Percentiles rank a stretch among this genome's conserved stretches.
Evolutionary conservation across 1,284 basidiomycete genomes (phyloP).

Genomic region (Ustilago cynodontis): DNA sequence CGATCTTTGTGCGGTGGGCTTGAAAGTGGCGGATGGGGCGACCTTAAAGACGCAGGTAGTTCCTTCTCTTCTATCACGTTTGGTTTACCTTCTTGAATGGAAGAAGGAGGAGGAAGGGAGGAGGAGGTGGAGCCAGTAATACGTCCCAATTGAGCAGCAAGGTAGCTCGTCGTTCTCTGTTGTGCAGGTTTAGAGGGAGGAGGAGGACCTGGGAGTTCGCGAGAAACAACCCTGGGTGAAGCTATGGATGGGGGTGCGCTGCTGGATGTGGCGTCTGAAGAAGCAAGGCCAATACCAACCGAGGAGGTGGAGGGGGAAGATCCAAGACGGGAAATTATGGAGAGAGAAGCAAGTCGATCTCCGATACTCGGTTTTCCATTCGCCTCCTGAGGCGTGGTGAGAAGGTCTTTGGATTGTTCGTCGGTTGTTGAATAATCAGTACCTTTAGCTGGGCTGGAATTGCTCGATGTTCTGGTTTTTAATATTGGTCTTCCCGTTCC

Average conservation of each 20-base stretch:
- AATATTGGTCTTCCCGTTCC: background rate
- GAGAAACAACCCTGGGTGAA: conserved; percentile 15
- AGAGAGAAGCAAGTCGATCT: conserved; percentile 76
- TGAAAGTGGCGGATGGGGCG: conserved; percentile 51
- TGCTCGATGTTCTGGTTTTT: background rate
- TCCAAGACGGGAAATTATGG: conserved; percentile 70
- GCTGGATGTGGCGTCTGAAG: background rate
- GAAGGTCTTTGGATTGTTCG: conserved; percentile 17
- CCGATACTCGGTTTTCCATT: conserved; percentile 12
- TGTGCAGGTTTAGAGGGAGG: conserved; percentile 19
- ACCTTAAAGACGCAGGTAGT: conserved; percentile 59
- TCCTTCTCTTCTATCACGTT: background rate
- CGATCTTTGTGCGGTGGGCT: conserved; percentile 48
- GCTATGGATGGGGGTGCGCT: background rate
- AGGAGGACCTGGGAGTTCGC: conserved; percentile 35
- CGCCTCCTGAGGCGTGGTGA: background rate
- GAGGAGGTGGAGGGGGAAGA: conserved; percentile 18
- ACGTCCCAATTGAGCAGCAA: conserved; percentile 10
- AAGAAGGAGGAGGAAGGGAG: background rate
- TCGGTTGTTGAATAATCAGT: conserved; percentile 11
- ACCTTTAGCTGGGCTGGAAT: background rate
- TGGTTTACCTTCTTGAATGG: background rate
- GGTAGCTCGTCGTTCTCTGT: conserved; percentile 4
- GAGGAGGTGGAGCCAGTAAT: conserved; percentile 6
- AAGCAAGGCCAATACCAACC: conserved; percentile 16